These are phyloP conservation scores for Rhododendron williamsianum DNA, from an alignment of 148 eudicot species.

Conservation along the genomic window DNA sequence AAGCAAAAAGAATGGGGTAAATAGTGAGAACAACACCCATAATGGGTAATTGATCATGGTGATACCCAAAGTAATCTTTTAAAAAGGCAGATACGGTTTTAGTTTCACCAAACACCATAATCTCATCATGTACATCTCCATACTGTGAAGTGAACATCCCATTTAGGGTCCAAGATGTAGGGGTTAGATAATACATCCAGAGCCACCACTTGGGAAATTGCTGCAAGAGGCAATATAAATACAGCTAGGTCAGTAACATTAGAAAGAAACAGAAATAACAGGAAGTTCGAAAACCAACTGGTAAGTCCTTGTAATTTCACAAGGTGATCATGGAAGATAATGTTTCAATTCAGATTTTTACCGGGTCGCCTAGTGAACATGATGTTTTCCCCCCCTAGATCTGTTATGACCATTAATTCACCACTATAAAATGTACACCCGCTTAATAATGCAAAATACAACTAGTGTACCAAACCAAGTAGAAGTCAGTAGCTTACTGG, in stretches of 20 bases:
- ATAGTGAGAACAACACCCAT: not conserved
- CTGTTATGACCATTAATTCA: not conserved
- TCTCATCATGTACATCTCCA: not conserved
- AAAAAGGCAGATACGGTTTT: not conserved
- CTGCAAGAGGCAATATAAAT: not conserved
- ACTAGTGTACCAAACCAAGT: not conserved
- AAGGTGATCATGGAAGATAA: not conserved
- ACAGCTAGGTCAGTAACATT: not conserved
- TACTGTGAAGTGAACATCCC: not conserved
- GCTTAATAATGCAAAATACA: not conserved
- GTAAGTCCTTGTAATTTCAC: not conserved
- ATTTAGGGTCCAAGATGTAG: not conserved
- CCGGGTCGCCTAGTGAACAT: not conserved
- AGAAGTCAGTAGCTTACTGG: conserved; percentile 46
- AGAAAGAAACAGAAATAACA: not conserved
- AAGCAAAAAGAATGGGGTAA: not conserved
- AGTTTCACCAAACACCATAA: not conserved
- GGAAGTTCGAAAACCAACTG: not conserved
- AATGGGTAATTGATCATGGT: not conserved
- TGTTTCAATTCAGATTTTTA: not conserved
- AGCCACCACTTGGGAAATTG: not conserved
- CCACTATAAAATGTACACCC: not conserved
- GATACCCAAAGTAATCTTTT: not conserved
- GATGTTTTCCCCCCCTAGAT: not conserved
- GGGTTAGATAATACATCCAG: not conserved